A percentile compares a stretch with the other conserved stretches of the same genome.
These are phyloP conservation scores for Penicillium parvum DNA, from an alignment of 495 filamentous ascomycete species.

Conservation along the genomic window DNA sequence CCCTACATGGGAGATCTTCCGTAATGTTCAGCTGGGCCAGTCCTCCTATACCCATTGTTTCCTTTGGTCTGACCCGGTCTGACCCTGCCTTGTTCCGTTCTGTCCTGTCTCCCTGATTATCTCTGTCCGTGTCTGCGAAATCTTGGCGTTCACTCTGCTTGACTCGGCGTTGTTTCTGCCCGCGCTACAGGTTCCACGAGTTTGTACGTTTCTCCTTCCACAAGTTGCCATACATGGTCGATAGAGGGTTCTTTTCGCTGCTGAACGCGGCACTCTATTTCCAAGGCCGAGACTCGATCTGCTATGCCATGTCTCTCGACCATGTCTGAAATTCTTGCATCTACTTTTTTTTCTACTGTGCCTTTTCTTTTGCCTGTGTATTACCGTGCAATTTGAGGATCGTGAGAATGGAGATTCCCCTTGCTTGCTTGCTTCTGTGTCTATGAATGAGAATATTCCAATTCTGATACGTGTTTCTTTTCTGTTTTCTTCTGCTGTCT, in stretches of 20 bases:
- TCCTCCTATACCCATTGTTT: slow-evolving; percentile 47
- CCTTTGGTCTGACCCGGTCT: slow-evolving; percentile 27
- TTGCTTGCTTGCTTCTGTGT: slow-evolving; percentile 1
- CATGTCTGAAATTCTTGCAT: slow-evolving; percentile 5
- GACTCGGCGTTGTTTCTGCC: slow-evolving; percentile 12
- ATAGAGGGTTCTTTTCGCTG: slow-evolving; percentile 12
- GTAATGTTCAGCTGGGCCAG: slow-evolving; percentile 39
- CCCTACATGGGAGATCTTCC: slow-evolving; percentile 22
- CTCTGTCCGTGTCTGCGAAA: slow-evolving; percentile 7
- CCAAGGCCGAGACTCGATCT: neutral
- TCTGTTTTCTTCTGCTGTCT: slow-evolving; percentile 6
- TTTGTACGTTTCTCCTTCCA: slow-evolving; percentile 18
- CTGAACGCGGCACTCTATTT: neutral
- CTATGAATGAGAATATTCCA: slow-evolving; percentile 4
- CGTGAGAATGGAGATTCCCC: neutral
- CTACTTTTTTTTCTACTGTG: slow-evolving; percentile 7
- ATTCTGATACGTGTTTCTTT: too few species aligned
- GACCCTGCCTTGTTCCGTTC: slow-evolving; percentile 11
- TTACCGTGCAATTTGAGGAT: slow-evolving; percentile 2
- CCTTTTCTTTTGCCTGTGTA: slow-evolving; percentile 13
- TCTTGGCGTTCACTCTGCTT: slow-evolving; percentile 15
- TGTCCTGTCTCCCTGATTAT: slow-evolving; percentile 8
- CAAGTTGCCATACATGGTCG: slow-evolving; percentile 21
- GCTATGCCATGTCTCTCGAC: neutral
- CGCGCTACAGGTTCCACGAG: slow-evolving; percentile 23